These are phyloP conservation scores for Vanrija humicola DNA, from an alignment of 1,284 basidiomycete species.

Conservation along the genomic window DNA sequence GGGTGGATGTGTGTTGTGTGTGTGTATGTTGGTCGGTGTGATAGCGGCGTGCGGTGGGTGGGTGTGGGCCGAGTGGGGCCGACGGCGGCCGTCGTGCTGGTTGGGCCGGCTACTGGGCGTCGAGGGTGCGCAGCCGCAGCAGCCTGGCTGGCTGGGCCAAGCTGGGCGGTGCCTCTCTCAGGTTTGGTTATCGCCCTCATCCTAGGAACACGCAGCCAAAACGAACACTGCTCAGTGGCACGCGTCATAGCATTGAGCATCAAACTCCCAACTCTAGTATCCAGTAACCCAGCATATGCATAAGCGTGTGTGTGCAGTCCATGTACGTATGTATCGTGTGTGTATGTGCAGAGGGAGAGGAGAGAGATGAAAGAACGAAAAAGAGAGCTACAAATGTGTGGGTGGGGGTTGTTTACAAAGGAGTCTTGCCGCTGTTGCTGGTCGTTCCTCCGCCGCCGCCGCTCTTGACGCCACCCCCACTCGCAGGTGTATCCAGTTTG, in stretches of 20 bases:
- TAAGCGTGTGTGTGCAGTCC: slow-evolving; percentile 1
- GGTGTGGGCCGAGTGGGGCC: no score
- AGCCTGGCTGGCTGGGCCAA: neutral
- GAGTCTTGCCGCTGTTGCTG: neutral
- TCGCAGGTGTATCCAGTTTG: slow-evolving; percentile 22
- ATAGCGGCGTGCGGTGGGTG: no score
- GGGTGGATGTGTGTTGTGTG: neutral
- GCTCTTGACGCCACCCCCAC: neutral
- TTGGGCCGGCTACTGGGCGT: no score
- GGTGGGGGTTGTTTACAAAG: neutral
- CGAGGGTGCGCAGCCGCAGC: no score
- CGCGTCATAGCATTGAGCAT: no score
- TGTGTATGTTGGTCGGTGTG: no score
- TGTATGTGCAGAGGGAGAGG: neutral
- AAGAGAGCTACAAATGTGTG: neutral
- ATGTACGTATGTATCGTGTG: slow-evolving; percentile 3
- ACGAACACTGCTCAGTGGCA: no score
- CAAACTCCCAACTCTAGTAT: neutral
- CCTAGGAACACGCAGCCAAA: no score
- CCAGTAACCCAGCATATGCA: neutral
- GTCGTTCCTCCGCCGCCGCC: no score
- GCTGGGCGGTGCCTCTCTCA: neutral
- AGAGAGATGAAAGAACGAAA: neutral
- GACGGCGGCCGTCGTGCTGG: no score
- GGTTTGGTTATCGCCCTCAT: neutral